Conservation (phyloP, 306 rosid genomes). For the Cicer judaicum region DNA sequence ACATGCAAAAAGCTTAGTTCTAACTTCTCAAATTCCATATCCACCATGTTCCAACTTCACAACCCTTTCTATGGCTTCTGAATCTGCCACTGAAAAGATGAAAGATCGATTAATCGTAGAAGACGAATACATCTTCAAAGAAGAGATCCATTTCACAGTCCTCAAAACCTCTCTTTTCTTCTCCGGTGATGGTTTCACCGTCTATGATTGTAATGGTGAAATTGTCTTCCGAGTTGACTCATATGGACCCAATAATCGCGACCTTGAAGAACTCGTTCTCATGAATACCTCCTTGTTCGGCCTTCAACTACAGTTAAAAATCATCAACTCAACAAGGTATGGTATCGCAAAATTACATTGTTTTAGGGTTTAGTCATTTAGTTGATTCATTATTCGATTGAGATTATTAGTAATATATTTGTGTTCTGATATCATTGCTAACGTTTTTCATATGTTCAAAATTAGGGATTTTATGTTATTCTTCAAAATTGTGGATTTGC, state of each 20-base stretch:
- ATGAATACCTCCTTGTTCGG: too few species aligned
- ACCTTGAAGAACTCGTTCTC: conserved; percentile 74
- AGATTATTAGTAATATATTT: too few species aligned
- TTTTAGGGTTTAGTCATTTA: too few species aligned
- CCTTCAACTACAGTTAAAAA: too few species aligned
- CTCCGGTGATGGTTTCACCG: conserved; percentile 86
- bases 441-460: too few species aligned
- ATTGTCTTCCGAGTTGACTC: conserved; percentile 87
- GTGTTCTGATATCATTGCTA: too few species aligned
- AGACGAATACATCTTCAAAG: conserved; percentile 51
- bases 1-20: conserved; percentile 1
- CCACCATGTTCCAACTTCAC: background rate
- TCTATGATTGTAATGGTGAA: conserved; percentile 65
- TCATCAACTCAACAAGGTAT: too few species aligned
- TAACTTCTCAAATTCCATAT: too few species aligned
- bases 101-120: conserved; percentile 44
- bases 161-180: conserved; percentile 87
- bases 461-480: too few species aligned
- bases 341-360: too few species aligned
- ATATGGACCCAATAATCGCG: conserved; percentile 69
- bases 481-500: too few species aligned
- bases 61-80: conserved; percentile 13
- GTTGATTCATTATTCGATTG: too few species aligned
- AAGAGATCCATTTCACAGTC: conserved; percentile 75
- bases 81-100: conserved; percentile 32